Base-by-base conservation (phyloP, 768 basidiomycete genomes). In the Tricholoma bakamatsutake region DNA sequence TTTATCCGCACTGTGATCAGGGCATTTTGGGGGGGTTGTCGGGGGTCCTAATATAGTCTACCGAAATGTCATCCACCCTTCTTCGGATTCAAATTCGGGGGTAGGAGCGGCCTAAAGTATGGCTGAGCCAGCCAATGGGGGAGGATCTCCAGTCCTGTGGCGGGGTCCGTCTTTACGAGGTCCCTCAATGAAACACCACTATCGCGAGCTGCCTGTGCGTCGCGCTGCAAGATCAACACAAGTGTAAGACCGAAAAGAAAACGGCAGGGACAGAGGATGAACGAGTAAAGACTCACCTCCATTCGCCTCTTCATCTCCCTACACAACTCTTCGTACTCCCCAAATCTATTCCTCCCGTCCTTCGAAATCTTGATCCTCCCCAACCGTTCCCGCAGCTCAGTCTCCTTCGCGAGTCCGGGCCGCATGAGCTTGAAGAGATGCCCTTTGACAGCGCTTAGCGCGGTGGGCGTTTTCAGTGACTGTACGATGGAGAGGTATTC, bases 341-440 rank as follows among this genome's bases (percentile, higher is more conserved):
- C 68, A 55, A 77, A 66, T 50, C 72, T 72, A 30, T 57, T 61
- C 58, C 61, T 47, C 49, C 59, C 34, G 53, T 62, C 61, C 39
- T 61, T 63, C 30, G 66, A 58, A 3, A 68, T 64, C 54, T 64
- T 68, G 31, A 83, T 70, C 47, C 70, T 75, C 5, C 90, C 90
- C 17, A 98, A 71, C 64, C 73, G 73, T 55, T 90, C 84, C 40
- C 96, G 76, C 56, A 97, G 67, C 65, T 94, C 93, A 2, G 37
- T 75, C 61, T 91, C 83, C 50, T 74, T 67, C 18, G 64, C 71
- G 31, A 98, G 73, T 0, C 85, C 88, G 0, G 92, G 92, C 0
- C 87, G 84, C 72, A 97, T 80, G 33, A 99, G 69, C 70, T 97
- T 92, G 81, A 97, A 99, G 33, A 99, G 67, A 65, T 99, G 96